Base-by-base conservation (phyloP, 2,329 filamentous ascomycete genomes). In the Cadophora sp. region DNA sequence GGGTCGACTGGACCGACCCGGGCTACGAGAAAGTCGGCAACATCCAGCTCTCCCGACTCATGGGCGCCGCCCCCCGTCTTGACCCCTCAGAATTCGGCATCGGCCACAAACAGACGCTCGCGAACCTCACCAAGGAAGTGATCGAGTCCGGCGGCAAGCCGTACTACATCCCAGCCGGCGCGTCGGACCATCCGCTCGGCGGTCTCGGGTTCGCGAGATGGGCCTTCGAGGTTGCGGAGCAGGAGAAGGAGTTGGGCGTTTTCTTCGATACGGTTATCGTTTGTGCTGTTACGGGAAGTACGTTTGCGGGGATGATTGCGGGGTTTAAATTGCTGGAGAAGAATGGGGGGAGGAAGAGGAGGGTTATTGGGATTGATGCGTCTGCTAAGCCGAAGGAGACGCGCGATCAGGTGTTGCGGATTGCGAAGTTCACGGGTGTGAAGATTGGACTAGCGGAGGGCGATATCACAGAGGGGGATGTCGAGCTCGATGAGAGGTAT, bases 101-200 rank as follows among this genome's bases (percentile, higher is more conserved):
- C 72, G 88, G 88, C 78, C 89, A 92, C 79, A 91, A 91, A 79
- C 78, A 80, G 0, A 89, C 88, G 0, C 83, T 90, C 3, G 82
- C 83, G 61, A 78, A 81, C 0, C 80, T 91, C 3, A 82, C 84
- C 51, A 79, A 84, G 16, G 86, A 89, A 74, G 83, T 89, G 19
- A 79, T 81, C 67, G 77, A 73, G 0, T 76, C 76, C 1, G 90
- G 88, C 0, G 83, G 84, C 46, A 89, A 86, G 76, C 88, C 90
- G 0, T 93, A 92, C 76, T 91, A 90, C 75, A 91, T 92, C 71
- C 91, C 91, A 4, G 89, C 90, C 0, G 90, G 90, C 0, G 90
- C 90, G 1, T 90, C 87, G 0, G 89, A 92, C 76, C 90, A 92
- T 76, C 88, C 88, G 0, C 82, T 92, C 0, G 90, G 91, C 3